Evolutionary conservation across 163 green algal genomes (phyloP), one percentile per base, ranked within the genome.

Genomic region (Chlorella variabilis): DNA sequence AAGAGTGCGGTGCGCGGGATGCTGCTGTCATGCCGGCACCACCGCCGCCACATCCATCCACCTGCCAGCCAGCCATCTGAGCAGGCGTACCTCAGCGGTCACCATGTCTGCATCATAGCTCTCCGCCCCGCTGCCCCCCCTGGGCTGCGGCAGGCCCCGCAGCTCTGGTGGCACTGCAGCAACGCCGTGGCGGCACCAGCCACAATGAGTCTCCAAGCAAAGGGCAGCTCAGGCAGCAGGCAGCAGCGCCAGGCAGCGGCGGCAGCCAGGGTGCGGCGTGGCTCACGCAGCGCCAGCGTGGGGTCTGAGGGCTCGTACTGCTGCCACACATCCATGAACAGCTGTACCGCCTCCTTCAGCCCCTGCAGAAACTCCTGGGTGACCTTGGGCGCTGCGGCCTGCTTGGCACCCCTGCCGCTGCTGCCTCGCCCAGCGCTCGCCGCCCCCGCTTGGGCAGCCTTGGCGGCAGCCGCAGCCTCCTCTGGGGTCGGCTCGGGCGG

Each of bases 301-400:
- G 75, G 75, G 39, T 81, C 75, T 4, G 3, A 25, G 13, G 61
- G 78, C 85, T 97, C 91, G 65, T 94, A 87, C 58, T 96, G 89
- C 75, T 97, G 92, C 94, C 94, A 97, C 69, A 92, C 92, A 45
- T 87, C 87, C 42, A 94, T 86, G 78, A 94, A 98, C 81, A 93
- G 84, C 70, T 94, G 85, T 13, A 97, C 87, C 4, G 85, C 85
- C 7, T 83, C 81, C 73, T 94, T 89, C 25, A 98, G 91, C 69
- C 89, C 84, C 4, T 84, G 78, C 56, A 95, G 84, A 80, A 96
- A 98, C 17, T 84, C 80, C 69, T 80, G 90, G 49, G 74, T 82
- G 23, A 81, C 31, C 54, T n/a, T 42, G 9, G 73, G 23, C 1
- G 56, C 56, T 5, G 34, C 59, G 4, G 20, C 75, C 29, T 36